Evolutionary conservation across 192 early-diverging fungal genomes (phyloP), one percentile per base, ranked within the genome.

Genomic region (Dissophora ornata): DNA sequence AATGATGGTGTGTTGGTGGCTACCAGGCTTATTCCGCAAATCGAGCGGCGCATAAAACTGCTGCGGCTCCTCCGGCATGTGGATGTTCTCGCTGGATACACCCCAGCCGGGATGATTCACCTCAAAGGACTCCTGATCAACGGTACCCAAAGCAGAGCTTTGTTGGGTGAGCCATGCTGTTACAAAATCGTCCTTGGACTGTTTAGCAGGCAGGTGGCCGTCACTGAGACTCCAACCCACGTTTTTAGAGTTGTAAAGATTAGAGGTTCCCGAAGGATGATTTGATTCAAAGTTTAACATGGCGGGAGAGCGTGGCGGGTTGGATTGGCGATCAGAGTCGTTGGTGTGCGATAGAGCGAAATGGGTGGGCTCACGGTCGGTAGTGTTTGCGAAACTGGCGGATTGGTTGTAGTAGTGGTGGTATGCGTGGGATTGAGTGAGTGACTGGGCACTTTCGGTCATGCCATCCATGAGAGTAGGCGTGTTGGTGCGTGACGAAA

Each of bases 111-210:
- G 24, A 52, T 47, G 0, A 0, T n/a, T 11, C 28, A n/a, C 21
- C 2, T 21, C 25, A 29, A 19, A 28, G 30, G n/a, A 9, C 33
- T 33, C n/a, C 29, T 50, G 19, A 33, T 62, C 32, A 22, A 32
- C 47, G 4, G 55, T 1, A 4, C 34, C 55, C 22, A n/a, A 18
- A n/a, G 55, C 55, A 42, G 24, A 22, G 11, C 36, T 46, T 46
- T 67, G 73, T 3, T 77, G 58, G 0, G 60, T 28, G 4, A 77
- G 48, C 73, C 73, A 77, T 10, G 64, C 73, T 7, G 49, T 22
- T 22, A 77, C 64, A 48, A 62, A 48, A 4, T 67, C 63, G 22
- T 50, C 28, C 38, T 77, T 67, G 0, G 71, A 33, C 19, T 52
- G 64, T 25, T 4, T 57, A 10, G 33, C 50, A 4, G 73, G 73